Base-by-base conservation (phyloP, 208 protist genomes). In the Wallacemonas sp. region DNA sequence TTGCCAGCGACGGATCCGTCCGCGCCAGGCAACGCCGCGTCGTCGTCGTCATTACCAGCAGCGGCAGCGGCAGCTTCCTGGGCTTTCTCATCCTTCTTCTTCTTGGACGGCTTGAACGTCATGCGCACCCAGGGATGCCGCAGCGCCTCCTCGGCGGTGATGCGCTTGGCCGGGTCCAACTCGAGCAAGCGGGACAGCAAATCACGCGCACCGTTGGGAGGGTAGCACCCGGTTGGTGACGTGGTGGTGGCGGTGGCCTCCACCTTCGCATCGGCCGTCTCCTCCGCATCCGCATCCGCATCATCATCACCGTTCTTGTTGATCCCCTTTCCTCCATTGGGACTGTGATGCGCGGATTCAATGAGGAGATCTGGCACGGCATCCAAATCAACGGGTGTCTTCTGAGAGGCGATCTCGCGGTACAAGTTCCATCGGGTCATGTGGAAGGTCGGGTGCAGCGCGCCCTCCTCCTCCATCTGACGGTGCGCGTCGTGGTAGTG, bases 381-480 rank as follows among this genome's bases (percentile, higher is more conserved):
- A 23, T 71, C 57, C 12, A 95, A 61, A 48, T 80, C 36, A 11
- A 95, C 68, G 4, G 79, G 72, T 5, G 19, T 17, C 12, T 58
- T 68, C 48, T 88, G 80, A 27, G 64, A 23, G 5, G 86, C 85
- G 54, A 95, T 87, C 24, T 74, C 73, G 39, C 77, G 77, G 60
- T 91, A 95, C 11, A 95, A 63, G 66, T 90, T 84, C 60, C 81
- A 95, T 29, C 83, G 78, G 0, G 71, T 83, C 33, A 72, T 73
- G 60, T 58, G 52, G 34, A 12, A 58, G 12, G 52, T n/a, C 30
- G 52, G 52, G 19, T 58, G 52, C 26, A 58, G 52, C 29, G 52
- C 61, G 1, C 47, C 27, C 32, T 57, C 36, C 56, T 57, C 61
- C 57, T 44, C 30, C 19, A 19, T 56, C 4, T 30, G 32, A 1